Base-by-base conservation (phyloP, 179 eudicot genomes). In the Beta lomatogona region DNA sequence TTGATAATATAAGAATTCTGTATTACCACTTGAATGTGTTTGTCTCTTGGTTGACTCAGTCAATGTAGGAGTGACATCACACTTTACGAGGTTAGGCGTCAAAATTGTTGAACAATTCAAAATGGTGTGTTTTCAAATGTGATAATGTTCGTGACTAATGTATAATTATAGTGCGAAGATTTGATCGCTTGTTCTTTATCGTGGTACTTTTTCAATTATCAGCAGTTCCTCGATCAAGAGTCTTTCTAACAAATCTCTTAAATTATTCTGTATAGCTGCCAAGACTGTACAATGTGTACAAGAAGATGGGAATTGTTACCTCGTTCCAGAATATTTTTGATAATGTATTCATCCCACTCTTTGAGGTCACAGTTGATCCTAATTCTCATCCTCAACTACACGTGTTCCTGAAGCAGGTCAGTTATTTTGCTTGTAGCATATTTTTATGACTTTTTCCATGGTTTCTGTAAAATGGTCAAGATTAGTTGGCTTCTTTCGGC, bases 361-460 rank as follows among this genome's bases (percentile, higher is more conserved):
- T 93, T 87, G 97, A 93, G 85, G 97, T 88, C 81, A 83, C 97
- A 76, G 88, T 93, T 71, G 91, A 93, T 80, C 97, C 94, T 28
- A 90, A 80, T 76, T 90, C 97, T 85, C 97, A 91, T 87, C 97
- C 97, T 73, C 94, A 91, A 73, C 87, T 93, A 68, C 93, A 93
- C 57, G 84, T 91, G 77, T 93, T 93, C 83, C 82, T 91, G 80
- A 87, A 86, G 94, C 94, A 93, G 97, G 97, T 93, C 36, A 41
- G 87, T 59, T 76, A 59, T 64, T 59, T 18, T 21, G 9, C 73
- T 75, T n/a, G 11, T 52, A 6, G 6, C 22, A 12, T 55, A 58
- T 61, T 5, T 13, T 48, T 50, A 18, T 18, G 4, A 22, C 9
- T 71, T 3, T 58, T 45, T 46, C 28, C 6, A 15, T 64, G 25